Base-by-base conservation (phyloP, 441 rosid species). In the Erysimum pusillum region DNA sequence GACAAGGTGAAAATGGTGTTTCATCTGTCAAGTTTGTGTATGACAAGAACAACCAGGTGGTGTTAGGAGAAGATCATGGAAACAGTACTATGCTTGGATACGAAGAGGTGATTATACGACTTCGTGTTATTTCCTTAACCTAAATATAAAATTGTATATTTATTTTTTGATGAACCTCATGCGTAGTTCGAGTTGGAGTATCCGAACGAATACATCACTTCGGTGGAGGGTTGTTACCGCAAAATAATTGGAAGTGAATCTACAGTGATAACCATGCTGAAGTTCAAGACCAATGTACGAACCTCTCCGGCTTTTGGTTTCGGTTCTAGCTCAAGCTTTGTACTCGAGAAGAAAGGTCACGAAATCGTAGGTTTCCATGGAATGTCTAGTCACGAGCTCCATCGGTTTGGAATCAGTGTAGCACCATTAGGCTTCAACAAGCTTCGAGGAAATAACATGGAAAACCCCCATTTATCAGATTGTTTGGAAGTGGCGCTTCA, bases 201-300 rank as follows among this genome's bases (percentile, higher is more conserved):
- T 63, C 56, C 68, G 32, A 52, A 1, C 22, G 57, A 52, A 22
- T 52, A 52, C 8, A 9, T 52, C 57, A 52, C 32, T 9, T 17
- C 60, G 2, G 60, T 54, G 14, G 60, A 54, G 18, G 60, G 60
- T 13, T 54, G 28, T 54, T 54, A 13, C 11, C 36, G 28, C 0
- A 54, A 54, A 54, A 14, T 31, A 12, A 28, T 12, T 54, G 60
- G 60, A 25, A 54, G 60, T 28, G 18, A 28, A 14, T 54, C 60
- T 3, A 10, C 5, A 28, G 38, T 54, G 6, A 28, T 54, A 54
- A 14, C 9, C 18, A 54, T 28, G 60, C 60, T 54, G 12, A 54
- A 54, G 60, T 54, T 54, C 38, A 54, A 54, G 60, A 54, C 60
- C 36, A 54, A 54, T 31, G 9, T 11, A 54, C 60, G 60, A 54